A percentile compares a stretch with the other conserved stretches of the same genome.
Evolutionary conservation across 2,329 filamentous ascomycete species (phyloP).

Genomic region (Botrytis fabae): DNA sequence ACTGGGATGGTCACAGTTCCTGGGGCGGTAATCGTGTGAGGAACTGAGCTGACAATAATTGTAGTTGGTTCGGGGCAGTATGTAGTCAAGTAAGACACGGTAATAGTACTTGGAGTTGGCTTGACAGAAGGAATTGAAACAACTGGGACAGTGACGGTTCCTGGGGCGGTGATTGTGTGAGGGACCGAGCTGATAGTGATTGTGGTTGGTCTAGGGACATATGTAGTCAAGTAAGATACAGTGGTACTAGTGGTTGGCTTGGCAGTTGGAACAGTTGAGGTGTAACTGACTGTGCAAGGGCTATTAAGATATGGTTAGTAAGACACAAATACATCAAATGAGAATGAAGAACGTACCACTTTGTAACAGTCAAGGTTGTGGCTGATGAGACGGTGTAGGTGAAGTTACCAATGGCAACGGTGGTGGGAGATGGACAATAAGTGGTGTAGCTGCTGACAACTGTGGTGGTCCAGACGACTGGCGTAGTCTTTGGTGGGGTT

Average conservation of each 20-base stretch:
- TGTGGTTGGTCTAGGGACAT: constrained; percentile 24
- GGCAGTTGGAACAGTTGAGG: constrained; percentile 27
- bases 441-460: constrained; percentile 25
- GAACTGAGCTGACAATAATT: constrained; percentile 30
- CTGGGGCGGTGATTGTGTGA: constrained; percentile 26
- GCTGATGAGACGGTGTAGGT: constrained; percentile 27
- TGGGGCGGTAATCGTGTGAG: constrained; percentile 27
- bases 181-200: constrained; percentile 32
- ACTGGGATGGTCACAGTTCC: constrained; percentile 25
- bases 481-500: constrained; percentile 12
- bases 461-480: constrained; percentile 19
- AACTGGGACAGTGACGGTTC: constrained; percentile 24
- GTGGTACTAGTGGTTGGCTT: constrained; percentile 11
- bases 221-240: constrained; percentile 20
- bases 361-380: constrained; percentile 22
- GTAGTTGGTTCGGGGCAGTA: constrained; percentile 25
- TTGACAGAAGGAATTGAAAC: constrained; percentile 17
- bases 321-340: not conserved
- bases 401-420: constrained; percentile 27
- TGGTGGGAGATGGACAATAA: constrained; percentile 28
- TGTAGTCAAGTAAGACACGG: constrained; percentile 20
- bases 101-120: constrained; percentile 12
- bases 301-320: not conserved
- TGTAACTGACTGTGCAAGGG: constrained; percentile 19
- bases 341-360: not conserved